Evolutionary conservation across 306 rosid species (phyloP).

Genomic region (Trichosanthes truncata): DNA sequence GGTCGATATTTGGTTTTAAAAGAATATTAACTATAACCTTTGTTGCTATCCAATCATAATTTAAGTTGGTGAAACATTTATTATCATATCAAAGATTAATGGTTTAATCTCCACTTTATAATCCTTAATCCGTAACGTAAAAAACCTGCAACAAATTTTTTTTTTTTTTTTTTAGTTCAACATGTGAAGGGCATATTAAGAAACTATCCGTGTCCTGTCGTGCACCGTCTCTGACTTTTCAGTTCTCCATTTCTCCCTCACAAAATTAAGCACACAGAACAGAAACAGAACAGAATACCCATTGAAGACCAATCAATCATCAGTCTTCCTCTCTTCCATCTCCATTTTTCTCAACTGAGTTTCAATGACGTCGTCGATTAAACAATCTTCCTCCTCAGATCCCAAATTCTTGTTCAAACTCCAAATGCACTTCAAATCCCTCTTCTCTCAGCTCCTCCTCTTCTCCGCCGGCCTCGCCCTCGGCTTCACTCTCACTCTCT

Average conservation of each 20-base stretch:
- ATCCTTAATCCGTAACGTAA: too few species aligned
- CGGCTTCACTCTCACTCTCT: conserved; percentile 39
- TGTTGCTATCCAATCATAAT: too few species aligned
- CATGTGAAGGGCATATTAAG: neutral
- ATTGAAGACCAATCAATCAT: neutral
- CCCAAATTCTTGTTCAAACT: conserved; percentile 15
- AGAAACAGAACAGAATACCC: neutral
- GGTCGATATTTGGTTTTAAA: too few species aligned
- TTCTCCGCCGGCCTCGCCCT: conserved; percentile 52
- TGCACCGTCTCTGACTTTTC: neutral
- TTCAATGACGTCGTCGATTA: neutral
- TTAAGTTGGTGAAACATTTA: too few species aligned
- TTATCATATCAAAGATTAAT: too few species aligned
- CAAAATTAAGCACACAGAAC: neutral
- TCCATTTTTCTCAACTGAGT: neutral
- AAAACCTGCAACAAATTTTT: too few species aligned
- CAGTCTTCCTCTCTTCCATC: neutral
- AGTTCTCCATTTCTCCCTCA: neutral
- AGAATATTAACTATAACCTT: too few species aligned
- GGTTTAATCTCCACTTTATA: too few species aligned
- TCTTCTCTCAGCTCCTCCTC: conserved; percentile 25
- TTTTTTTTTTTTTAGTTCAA: too few species aligned
- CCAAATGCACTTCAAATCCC: conserved; percentile 31
- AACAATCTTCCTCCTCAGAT: conserved; percentile 7
- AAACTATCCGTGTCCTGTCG: neutral